phyloP scores from a whole-genome alignment of 768 basidiomycete genomes.

The Psilocybe cubensis region DNA sequence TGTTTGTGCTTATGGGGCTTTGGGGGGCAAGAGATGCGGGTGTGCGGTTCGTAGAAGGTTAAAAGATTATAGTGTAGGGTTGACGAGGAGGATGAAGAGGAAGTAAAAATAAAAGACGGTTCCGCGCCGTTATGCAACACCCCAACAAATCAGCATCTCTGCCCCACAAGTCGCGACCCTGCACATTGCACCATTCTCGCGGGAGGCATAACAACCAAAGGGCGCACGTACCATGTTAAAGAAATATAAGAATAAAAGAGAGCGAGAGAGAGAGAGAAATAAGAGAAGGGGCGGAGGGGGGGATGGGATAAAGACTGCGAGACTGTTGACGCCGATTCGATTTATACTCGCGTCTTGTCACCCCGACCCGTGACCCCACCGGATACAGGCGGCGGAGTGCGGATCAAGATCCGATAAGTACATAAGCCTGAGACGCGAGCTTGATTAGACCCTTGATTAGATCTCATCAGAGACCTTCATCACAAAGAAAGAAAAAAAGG shows the following conservation, averaged over 20 bases:
- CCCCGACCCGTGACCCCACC: conserved; percentile 24
- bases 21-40: background rate
- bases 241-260: background rate
- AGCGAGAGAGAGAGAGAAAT: background rate
- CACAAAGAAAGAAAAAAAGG: background rate
- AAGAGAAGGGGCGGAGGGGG: conserved; percentile 11
- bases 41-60: too few relatives aligned
- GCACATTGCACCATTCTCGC: background rate
- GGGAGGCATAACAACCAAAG: background rate
- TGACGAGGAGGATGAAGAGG: too few relatives aligned
- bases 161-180: background rate
- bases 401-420: conserved; percentile 75
- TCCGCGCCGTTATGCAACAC: background rate
- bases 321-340: background rate
- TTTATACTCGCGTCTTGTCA: conserved; percentile 25
- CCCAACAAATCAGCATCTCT: background rate
- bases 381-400: conserved; percentile 58
- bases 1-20: too few relatives aligned
- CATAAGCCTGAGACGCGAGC: background rate
- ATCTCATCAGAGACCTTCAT: background rate
- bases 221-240: background rate
- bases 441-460: background rate
- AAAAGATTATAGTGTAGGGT: too few relatives aligned
- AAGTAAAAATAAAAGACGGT: too few relatives aligned
- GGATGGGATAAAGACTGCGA: background rate